Base-by-base conservation (phyloP, 2,329 filamentous ascomycete species). In the Sporothrix protearum region DNA sequence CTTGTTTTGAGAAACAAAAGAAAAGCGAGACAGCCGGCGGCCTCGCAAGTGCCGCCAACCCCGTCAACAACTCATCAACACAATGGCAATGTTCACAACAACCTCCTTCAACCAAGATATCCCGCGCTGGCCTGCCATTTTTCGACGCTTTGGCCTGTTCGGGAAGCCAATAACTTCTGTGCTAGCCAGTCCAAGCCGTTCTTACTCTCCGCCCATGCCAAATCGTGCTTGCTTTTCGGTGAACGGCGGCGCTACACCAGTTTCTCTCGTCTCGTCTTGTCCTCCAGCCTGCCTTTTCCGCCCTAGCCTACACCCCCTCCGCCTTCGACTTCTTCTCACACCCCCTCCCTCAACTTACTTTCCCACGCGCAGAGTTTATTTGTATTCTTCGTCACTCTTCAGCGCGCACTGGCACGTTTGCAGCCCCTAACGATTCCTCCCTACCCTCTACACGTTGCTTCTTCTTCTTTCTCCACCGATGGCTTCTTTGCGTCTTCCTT, bases 271-370 rank as follows among this genome's bases (percentile, higher is more conserved):
- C 19, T 49, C 22, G 22, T n/a, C 66, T 55, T 7, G 12, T 68
- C 57, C 49, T 68, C 57, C 49, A 55, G 64, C 64, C 70, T 68
- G 28, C 53, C 69, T 55, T 55, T 66, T 51, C 69, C 49, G 25
- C 61, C 39, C 39, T 22, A 30, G 16, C 45, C n/a, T 45, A 19
- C 57, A 59, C n/a, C 16, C 51, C 25, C 55, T 9, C 63, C 63
- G 45, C 45, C 63, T 19, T n/a, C n/a, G n/a, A n/a, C n/a, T 10
- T 28, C 14, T 33, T 10, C 19, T 6, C 42, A 39, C 64, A 53
- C 64, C 16, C 64, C 57, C 64, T n/a, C 64, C 42, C 28, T 25
- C n/a, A 2, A 7, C 45, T 51, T 33, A 25, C 28, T 39, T 67
- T 67, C 63, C 61, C 61, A 64, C 42, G 61, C 39, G 61, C 22